Base-by-base conservation (phyloP, 2,329 filamentous ascomycete genomes). In the Trichoderma polysporum region DNA sequence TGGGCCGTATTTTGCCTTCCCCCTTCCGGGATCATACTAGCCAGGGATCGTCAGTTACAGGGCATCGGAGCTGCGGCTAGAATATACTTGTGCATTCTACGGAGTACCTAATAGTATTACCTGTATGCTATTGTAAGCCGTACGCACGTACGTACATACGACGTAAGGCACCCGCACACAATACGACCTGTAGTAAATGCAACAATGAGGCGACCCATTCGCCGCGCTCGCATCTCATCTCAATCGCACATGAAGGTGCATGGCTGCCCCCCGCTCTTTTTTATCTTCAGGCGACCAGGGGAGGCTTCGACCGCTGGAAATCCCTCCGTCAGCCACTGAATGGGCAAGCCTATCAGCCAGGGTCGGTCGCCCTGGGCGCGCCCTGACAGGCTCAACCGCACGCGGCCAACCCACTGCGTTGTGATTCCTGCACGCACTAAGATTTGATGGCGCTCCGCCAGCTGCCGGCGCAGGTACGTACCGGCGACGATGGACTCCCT, bases 261-360 rank as follows among this genome's bases (percentile, higher is more conserved):
- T 41, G 27, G 27, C 35, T 17, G 22, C 27, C 49, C 50, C 60
- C 60, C 27, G 57, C 57, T 50, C 19, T 59, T 35, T 35, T n/a
- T n/a, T n/a, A n/a, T 49, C 57, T 29, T 52, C 49, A 45, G 25
- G 25, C 59, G 22, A 33, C 35, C 60, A 53, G 60, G 60, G 60
- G 60, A 50, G 60, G 60, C 60, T 61, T 52, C 58, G 47, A 52
- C 60, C 35, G 50, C 60, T 63, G 47, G 50, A 63, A 47, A 19
- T 31, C 37, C 35, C 60, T 22, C 17, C 37, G 60, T 50, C 60
- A 56, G 58, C 45, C 58, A 56, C 50, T 56, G 25, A 33, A 27
- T 10, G 59, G 27, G 27, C 27, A n/a, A 25, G 45, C 59, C 33
- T 62, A 37, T 35, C 19, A 37, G 60, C 60, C 60, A 63, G 60